These are phyloP conservation scores for Talaromyces piceae DNA, from an alignment of 2,329 filamentous ascomycete genomes.

Conservation along the genomic window DNA sequence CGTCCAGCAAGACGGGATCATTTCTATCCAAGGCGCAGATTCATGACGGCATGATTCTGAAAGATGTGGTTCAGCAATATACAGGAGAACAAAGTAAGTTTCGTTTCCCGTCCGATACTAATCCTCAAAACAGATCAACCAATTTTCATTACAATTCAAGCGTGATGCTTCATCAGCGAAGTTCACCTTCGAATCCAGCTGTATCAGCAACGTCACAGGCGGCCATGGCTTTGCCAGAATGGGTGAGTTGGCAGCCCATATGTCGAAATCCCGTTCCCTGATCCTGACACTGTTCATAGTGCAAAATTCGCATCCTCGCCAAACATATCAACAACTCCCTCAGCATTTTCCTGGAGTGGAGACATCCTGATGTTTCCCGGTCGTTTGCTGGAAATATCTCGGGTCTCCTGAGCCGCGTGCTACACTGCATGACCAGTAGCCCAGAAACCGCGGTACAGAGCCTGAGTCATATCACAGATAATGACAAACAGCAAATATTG, in stretches of 20 bases:
- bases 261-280: neutral
- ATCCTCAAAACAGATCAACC: neutral
- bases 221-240: conserved; percentile 24
- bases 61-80: conserved; percentile 21
- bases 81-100: conserved; percentile 11
- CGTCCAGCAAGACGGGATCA: conserved; percentile 14
- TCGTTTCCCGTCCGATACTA: neutral
- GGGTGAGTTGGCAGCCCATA: conserved; percentile 19
- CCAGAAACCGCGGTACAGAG: conserved; percentile 39
- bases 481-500: conserved; percentile 49
- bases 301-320: conserved; percentile 28
- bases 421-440: conserved; percentile 40
- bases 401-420: conserved; percentile 47
- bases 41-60: conserved; percentile 22
- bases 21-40: conserved; percentile 22
- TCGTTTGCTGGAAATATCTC: conserved; percentile 41
- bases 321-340: conserved; percentile 28
- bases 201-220: conserved; percentile 19
- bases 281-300: conserved; percentile 17
- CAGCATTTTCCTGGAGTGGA: conserved; percentile 33
- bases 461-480: conserved; percentile 48
- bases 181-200: conserved; percentile 16
- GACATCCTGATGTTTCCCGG: conserved; percentile 29
- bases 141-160: conserved; percentile 29
- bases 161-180: conserved; percentile 27